Conservation (phyloP, 805 yeast species). For the Ogataea haglerorum region DNA sequence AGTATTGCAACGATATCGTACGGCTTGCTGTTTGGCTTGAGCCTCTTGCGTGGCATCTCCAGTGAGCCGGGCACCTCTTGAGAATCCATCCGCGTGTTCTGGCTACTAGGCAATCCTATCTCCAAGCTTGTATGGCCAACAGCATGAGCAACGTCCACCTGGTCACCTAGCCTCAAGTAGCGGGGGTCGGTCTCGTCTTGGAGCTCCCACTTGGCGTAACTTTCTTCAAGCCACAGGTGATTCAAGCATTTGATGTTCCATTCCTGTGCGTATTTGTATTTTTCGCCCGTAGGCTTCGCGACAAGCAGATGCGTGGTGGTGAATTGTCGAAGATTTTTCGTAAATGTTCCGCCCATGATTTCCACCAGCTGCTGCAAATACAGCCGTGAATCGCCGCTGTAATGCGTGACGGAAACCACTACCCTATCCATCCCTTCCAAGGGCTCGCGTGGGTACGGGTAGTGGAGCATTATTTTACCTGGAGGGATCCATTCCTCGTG, state of each 20-base stretch:
- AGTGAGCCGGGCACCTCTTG: background rate
- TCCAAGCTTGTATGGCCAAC: constrained; percentile 50
- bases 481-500: constrained; percentile 57
- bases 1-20: constrained; percentile 47
- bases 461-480: constrained; percentile 50
- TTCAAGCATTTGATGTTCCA: constrained; percentile 71
- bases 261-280: constrained; percentile 66
- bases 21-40: constrained; percentile 19
- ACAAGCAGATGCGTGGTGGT: constrained; percentile 72
- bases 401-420: constrained; percentile 69
- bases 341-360: constrained; percentile 73
- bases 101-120: constrained; percentile 4
- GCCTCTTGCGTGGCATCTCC: background rate
- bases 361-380: constrained; percentile 63
- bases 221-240: constrained; percentile 87
- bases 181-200: constrained; percentile 44
- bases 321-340: constrained; percentile 55
- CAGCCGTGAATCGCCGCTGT: constrained; percentile 77
- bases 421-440: constrained; percentile 53
- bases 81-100: too few relatives aligned
- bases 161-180: constrained; percentile 40
- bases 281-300: constrained; percentile 65
- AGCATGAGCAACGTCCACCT: constrained; percentile 40
- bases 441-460: constrained; percentile 58
- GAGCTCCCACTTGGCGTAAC: constrained; percentile 59